phyloP scores from a whole-genome alignment of 495 filamentous ascomycete species.

The Aeminium ludgeri region DNA sequence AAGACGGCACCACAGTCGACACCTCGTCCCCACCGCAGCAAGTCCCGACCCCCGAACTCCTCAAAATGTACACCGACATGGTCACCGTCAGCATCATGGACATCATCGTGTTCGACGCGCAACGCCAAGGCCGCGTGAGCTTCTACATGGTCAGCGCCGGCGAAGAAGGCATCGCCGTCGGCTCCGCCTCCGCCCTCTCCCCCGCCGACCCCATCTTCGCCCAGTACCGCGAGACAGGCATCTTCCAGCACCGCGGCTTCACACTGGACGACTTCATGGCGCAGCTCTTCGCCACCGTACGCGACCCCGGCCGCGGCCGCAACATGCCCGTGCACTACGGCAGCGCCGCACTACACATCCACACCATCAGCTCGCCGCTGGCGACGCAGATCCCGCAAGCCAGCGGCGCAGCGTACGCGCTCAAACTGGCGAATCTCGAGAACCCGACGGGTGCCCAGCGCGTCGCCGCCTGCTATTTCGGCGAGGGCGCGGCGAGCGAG shows the following conservation, averaged over 20 bases:
- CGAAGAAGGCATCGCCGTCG: constrained; percentile 87
- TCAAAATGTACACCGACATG: constrained; percentile 53
- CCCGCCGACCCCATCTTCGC: constrained; percentile 83
- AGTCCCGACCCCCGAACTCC: constrained; percentile 49
- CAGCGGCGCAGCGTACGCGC: constrained; percentile 79
- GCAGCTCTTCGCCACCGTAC: constrained; percentile 78
- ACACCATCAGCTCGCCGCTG: constrained; percentile 83
- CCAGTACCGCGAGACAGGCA: constrained; percentile 87
- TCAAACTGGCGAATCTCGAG: constrained; percentile 68
- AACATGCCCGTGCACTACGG: constrained; percentile 99
- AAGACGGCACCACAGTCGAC: constrained; percentile 65
- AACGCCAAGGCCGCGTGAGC: constrained; percentile 62
- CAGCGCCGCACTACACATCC: constrained; percentile 63
- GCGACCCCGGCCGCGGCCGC: constrained; percentile 66
- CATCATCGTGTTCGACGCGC: constrained; percentile 81
- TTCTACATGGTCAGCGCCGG: constrained; percentile 98
- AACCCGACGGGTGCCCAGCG: constrained; percentile 48
- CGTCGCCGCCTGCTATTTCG: constrained; percentile 82
- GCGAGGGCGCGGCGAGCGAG: constrained; percentile 93
- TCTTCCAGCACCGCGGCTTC: constrained; percentile 80
- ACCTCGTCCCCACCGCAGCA: constrained; percentile 40
- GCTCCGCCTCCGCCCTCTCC: constrained; percentile 61
- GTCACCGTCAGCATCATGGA: constrained; percentile 78
- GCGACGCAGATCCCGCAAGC: constrained; percentile 96
- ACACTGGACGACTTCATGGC: constrained; percentile 80